Percentiles rank a stretch among this genome's conserved stretches.
Conservation (phyloP, 176 grass and related monocot species). For the Avena sativa region DNA sequence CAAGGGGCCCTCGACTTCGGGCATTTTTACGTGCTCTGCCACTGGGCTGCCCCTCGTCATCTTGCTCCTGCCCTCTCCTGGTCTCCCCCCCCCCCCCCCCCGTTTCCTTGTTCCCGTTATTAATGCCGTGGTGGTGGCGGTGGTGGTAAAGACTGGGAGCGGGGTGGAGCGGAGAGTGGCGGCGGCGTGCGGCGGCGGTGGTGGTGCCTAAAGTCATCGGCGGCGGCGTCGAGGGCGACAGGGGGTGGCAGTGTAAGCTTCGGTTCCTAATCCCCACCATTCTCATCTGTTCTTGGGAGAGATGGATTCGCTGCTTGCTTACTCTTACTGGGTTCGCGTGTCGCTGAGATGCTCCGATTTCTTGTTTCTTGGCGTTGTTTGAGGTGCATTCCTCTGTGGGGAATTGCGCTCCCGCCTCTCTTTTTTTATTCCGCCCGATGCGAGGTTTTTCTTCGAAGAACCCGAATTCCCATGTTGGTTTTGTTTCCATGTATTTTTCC, state of each 20-base stretch:
- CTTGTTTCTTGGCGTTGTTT: not conserved
- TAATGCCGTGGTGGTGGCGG: conserved; percentile 4
- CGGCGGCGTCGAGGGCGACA: not conserved
- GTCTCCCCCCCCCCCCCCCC: not conserved
- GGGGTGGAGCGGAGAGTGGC: not conserved
- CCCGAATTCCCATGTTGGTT: conserved; percentile 2
- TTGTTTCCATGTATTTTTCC: not conserved
- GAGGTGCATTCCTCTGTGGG: conserved; percentile 22
- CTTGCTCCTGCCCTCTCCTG: not conserved
- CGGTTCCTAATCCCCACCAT: conserved; percentile 26
- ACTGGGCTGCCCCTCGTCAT: conserved; percentile 9
- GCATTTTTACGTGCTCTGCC: conserved; percentile 30
- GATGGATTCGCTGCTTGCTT: not conserved
- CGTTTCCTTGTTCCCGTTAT: conserved; percentile 25
- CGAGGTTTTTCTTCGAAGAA: conserved; percentile 9
- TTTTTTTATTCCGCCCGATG: not conserved
- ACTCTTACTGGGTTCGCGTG: not conserved
- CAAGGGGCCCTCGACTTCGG: not conserved
- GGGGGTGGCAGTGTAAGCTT: not conserved
- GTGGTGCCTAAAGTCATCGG: not conserved
- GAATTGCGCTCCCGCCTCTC: not conserved
- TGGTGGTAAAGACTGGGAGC: conserved; percentile 29
- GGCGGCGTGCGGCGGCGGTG: not conserved
- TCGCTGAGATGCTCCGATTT: not conserved
- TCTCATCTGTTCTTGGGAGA: not conserved